These are phyloP conservation scores for Penicillium malachiteum DNA, from an alignment of 495 filamentous ascomycete species.

Conservation along the genomic window DNA sequence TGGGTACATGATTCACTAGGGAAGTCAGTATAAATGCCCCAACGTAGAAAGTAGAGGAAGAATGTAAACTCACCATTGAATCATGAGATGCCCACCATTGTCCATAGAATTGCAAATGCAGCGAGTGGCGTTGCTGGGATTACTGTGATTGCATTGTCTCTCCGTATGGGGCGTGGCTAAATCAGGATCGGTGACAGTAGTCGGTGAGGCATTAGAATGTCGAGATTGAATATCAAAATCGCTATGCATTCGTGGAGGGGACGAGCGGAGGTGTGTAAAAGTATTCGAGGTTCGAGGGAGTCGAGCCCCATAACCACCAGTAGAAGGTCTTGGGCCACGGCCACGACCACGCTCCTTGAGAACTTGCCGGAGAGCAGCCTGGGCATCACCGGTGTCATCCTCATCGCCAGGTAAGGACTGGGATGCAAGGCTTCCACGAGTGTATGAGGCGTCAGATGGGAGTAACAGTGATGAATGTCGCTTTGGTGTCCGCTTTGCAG, in stretches of 20 bases:
- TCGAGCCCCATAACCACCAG: conserved; percentile 30
- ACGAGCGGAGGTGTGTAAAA: conserved; percentile 42
- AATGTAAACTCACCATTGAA: conserved; percentile 67
- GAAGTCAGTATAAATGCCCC: conserved; percentile 13
- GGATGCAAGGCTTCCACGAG: conserved; percentile 44
- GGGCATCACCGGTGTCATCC: conserved; percentile 53
- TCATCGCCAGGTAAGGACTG: conserved; percentile 55
- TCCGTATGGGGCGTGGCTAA: conserved; percentile 65
- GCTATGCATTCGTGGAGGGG: conserved; percentile 43
- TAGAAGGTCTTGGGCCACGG: conserved; percentile 47
- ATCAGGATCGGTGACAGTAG: conserved; percentile 65
- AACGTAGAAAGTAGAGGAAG: not conserved
- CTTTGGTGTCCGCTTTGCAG: conserved; percentile 39
- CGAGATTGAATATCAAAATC: conserved; percentile 39
- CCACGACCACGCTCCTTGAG: conserved; percentile 59
- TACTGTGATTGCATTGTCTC: conserved; percentile 54
- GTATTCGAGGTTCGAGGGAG: conserved; percentile 34
- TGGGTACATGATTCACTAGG: conserved; percentile 80
- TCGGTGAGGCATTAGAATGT: conserved; percentile 58
- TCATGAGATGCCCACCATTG: conserved; percentile 69
- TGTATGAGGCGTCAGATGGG: conserved; percentile 36
- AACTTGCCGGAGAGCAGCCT: conserved; percentile 70
- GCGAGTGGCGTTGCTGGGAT: conserved; percentile 58
- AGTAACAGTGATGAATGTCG: conserved; percentile 31
- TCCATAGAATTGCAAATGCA: conserved; percentile 71